Percentiles rank a stretch among this genome's conserved stretches.
These are phyloP conservation scores for Piedraia hortae DNA, from an alignment of 2,329 filamentous ascomycete species.

Conservation along the genomic window DNA sequence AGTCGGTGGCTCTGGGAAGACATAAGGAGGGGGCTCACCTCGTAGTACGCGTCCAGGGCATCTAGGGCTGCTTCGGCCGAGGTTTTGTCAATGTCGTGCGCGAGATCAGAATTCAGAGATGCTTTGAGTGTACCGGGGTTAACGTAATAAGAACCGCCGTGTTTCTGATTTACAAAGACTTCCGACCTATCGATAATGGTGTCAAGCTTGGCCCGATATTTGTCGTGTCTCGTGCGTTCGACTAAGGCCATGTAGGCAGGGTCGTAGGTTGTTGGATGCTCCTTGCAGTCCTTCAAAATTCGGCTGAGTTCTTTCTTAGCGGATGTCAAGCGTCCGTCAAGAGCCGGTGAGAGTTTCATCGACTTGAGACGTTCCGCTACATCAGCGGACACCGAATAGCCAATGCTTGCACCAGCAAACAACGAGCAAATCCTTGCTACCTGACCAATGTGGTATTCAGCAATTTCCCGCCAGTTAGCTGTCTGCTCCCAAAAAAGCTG, in stretches of 20 bases:
- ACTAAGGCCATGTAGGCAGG: slow-evolving; percentile 14
- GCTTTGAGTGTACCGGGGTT: too few relatives aligned
- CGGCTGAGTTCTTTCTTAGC: slow-evolving; percentile 18
- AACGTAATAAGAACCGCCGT: too few relatives aligned
- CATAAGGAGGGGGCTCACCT: slow-evolving; percentile 5
- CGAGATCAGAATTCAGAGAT: slow-evolving; percentile 5
- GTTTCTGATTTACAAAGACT: too few relatives aligned
- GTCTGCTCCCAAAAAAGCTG: slow-evolving; percentile 34
- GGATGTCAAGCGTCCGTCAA: slow-evolving; percentile 13
- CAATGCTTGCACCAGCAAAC: slow-evolving; percentile 14
- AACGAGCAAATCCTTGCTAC: slow-evolving; percentile 12
- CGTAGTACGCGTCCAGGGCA: slow-evolving; percentile 13
- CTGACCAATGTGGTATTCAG: slow-evolving; percentile 12
- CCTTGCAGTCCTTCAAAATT: slow-evolving; percentile 20
- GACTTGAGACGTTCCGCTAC: slow-evolving; percentile 14
- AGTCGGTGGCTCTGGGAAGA: not conserved
- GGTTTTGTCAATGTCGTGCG: slow-evolving; percentile 12
- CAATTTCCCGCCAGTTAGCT: slow-evolving; percentile 22
- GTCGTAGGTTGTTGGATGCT: slow-evolving; percentile 15
- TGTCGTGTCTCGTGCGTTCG: slow-evolving; percentile 9
- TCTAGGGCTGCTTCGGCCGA: slow-evolving; percentile 14
- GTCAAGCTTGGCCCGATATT: slow-evolving; percentile 3
- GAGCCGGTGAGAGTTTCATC: slow-evolving; percentile 16
- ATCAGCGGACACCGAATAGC: slow-evolving; percentile 15
- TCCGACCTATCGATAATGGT: slow-evolving; percentile 3